Evolutionary conservation across 2,329 filamentous ascomycete species (phyloP).

Genomic region (Alternaria arbusti): DNA sequence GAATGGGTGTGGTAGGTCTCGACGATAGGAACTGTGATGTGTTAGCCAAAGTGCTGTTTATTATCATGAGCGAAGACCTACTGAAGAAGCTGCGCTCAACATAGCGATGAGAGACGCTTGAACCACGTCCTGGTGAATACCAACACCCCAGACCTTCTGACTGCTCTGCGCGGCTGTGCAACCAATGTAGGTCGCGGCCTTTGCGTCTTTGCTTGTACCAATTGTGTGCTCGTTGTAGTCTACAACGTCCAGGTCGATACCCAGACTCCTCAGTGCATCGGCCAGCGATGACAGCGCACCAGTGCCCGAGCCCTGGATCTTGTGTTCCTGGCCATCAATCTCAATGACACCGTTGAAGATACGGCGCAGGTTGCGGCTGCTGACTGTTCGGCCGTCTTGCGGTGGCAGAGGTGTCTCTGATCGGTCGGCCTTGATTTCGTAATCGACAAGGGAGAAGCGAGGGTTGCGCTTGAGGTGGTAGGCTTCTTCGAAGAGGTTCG

Average conservation of each 20-base stretch:
- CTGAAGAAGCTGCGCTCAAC: slow-evolving; percentile 82
- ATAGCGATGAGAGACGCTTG: slow-evolving; percentile 87
- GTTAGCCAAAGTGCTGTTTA: slow-evolving; percentile 12
- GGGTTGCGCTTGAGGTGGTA: slow-evolving; percentile 87
- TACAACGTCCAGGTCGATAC: slow-evolving; percentile 85
- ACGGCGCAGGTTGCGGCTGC: slow-evolving; percentile 78
- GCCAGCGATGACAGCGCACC: slow-evolving; percentile 90
- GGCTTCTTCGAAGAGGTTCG: slow-evolving; percentile 82
- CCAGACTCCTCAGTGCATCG: slow-evolving; percentile 77
- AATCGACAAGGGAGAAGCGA: slow-evolving; percentile 86
- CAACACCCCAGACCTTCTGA: slow-evolving; percentile 85
- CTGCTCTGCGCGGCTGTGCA: slow-evolving; percentile 73
- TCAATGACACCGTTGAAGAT: slow-evolving; percentile 84
- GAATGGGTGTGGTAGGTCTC: slow-evolving; percentile 71
- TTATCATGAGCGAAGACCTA: slow-evolving; percentile 56
- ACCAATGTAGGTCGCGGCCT: slow-evolving; percentile 95
- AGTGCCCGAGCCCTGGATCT: slow-evolving; percentile 81
- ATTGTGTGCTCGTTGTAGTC: slow-evolving; percentile 98
- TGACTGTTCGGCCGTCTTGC: slow-evolving; percentile 71
- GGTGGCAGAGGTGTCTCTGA: slow-evolving; percentile 75
- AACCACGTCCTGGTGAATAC: slow-evolving; percentile 90
- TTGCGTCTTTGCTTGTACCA: slow-evolving; percentile 78
- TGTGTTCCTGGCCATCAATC: slow-evolving; percentile 80
- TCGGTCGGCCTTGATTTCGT: slow-evolving; percentile 86
- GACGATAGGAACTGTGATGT: slow-evolving; percentile 71